A percentile compares a stretch with the other conserved stretches of the same genome.
These are phyloP conservation scores for Erodium chrysanthum DNA, from an alignment of 441 rosid species.

Conservation along the genomic window DNA sequence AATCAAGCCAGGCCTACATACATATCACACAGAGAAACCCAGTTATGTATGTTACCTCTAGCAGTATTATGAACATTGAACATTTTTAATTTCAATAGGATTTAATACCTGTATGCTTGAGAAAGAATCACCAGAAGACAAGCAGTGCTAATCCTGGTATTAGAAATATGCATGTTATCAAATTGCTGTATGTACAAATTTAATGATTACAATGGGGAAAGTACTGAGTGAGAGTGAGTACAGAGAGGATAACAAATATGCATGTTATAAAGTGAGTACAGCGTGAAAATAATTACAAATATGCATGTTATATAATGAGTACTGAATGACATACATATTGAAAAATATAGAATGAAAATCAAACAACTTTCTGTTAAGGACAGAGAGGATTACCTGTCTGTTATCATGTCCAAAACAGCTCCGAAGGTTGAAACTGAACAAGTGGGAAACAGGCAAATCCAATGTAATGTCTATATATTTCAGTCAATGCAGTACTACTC, in stretches of 20 bases:
- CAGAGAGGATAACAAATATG: no score
- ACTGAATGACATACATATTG: not conserved
- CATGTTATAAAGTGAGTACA: no score
- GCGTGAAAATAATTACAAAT: no score
- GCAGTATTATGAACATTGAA: slow-evolving; percentile 6
- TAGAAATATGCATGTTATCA: slow-evolving; percentile 4
- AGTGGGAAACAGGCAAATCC: slow-evolving; percentile 17
- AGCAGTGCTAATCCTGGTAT: slow-evolving; percentile 85
- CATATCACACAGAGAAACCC: slow-evolving; percentile 11
- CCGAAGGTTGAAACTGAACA: slow-evolving; percentile 85
- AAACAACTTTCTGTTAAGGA: not conserved
- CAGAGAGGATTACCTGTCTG: slow-evolving; percentile 60
- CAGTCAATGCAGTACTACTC: not conserved
- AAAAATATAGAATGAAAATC: not conserved
- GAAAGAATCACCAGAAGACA: slow-evolving; percentile 88
- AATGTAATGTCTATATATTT: slow-evolving; percentile 7
- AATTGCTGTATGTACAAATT: slow-evolving; percentile 9
- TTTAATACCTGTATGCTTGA: slow-evolving; percentile 69
- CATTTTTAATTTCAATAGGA: slow-evolving; percentile 3
- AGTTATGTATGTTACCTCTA: not conserved
- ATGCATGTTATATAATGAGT: no score
- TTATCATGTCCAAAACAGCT: slow-evolving; percentile 95
- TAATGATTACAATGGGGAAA: not conserved
- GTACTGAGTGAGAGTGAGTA: not conserved
- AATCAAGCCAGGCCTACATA: slow-evolving; percentile 75